Evolutionary conservation across 768 basidiomycete genomes (phyloP).

Genomic region (Lentinus tigrinus): DNA sequence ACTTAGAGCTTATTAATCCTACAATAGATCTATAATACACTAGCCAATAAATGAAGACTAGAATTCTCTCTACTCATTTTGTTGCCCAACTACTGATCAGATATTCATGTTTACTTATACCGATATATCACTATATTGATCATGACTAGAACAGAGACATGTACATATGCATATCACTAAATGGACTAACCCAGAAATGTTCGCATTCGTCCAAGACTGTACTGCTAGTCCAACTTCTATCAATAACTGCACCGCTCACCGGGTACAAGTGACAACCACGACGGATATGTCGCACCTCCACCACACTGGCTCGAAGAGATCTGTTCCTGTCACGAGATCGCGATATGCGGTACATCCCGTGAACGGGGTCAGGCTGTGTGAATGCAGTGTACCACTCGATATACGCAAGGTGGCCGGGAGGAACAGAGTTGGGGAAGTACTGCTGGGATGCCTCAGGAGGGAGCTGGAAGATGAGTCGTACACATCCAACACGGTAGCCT

Average conservation of each 20-base stretch:
- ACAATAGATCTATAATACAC: too few relatives aligned
- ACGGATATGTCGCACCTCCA: constrained; percentile 25
- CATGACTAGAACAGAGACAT: constrained; percentile 5
- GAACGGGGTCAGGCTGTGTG: constrained; percentile 18
- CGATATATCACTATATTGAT: background rate
- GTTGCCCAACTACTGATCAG: too few relatives aligned
- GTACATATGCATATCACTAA: constrained; percentile 31
- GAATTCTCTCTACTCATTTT: too few relatives aligned
- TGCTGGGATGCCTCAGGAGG: background rate
- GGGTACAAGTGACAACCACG: constrained; percentile 34
- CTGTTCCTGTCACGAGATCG: background rate
- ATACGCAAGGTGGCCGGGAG: constrained; percentile 27
- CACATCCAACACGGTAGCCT: constrained; percentile 28
- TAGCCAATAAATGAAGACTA: too few relatives aligned
- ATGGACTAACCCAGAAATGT: constrained; percentile 33
- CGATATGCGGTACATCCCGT: constrained; percentile 28
- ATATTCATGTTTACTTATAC: too few relatives aligned
- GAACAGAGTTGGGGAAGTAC: background rate
- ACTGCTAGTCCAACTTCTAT: constrained; percentile 31
- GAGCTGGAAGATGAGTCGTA: constrained; percentile 26
- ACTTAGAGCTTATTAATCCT: too few relatives aligned
- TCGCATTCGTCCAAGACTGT: constrained; percentile 31
- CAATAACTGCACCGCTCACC: constrained; percentile 28
- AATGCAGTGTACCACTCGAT: constrained; percentile 31
- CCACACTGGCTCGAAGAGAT: constrained; percentile 19